phyloP scores from a whole-genome alignment of 495 filamentous ascomycete species.

The Venustampulla echinocandica region DNA sequence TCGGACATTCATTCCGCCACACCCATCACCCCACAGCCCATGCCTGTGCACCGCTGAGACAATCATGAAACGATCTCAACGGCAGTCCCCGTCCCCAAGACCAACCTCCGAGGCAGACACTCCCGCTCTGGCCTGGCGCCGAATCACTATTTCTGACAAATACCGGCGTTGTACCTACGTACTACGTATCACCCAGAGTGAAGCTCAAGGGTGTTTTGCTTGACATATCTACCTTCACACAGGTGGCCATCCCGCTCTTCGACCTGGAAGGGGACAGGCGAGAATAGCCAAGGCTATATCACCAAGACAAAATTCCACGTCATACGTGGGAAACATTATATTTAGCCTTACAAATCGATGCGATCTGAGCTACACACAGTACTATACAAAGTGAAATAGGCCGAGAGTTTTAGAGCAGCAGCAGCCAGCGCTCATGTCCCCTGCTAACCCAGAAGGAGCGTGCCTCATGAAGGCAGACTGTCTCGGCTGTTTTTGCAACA shows the following conservation, averaged over 20 bases:
- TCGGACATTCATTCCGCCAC: no score
- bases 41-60: conserved; percentile 12
- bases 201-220: no score
- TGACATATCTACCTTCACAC: not conserved
- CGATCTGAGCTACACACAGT: not conserved
- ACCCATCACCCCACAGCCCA: no score
- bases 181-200: no score
- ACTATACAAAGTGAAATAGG: conserved; percentile 11
- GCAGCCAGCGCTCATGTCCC: no score
- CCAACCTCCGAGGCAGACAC: not conserved
- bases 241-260: no score
- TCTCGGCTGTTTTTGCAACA: conserved; percentile 3
- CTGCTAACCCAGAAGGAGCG: conserved; percentile 3
- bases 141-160: conserved; percentile 4
- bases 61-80: conserved; percentile 9
- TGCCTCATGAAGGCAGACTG: conserved; percentile 2
- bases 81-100: not conserved
- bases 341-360: conserved; percentile 4
- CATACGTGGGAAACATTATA: conserved; percentile 13
- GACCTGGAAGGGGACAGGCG: no score
- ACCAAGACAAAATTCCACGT: no score
- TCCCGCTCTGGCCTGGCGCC: conserved; percentile 5
- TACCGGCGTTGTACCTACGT: conserved; percentile 4
- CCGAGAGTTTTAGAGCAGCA: conserved; percentile 2
- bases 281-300: no score